Evolutionary conservation across 1,284 basidiomycete species (phyloP), one percentile per base, ranked within the genome.

Genomic region (Cerrena zonata): DNA sequence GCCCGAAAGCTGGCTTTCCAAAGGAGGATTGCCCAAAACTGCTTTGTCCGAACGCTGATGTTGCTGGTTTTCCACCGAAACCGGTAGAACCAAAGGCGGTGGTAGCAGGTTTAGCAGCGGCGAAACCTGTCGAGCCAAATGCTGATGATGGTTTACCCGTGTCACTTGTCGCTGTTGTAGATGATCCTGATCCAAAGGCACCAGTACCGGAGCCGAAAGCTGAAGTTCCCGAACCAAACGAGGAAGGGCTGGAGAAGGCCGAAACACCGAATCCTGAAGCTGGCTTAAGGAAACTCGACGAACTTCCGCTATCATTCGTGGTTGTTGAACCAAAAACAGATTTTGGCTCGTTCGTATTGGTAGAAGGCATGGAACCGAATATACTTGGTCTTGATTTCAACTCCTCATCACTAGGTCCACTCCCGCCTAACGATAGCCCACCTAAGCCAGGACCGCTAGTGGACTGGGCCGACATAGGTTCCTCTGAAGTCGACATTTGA

Each of bases 181-280:
- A 25, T 12, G 51, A 10, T 10, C 39, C 39, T 10, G 15, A 15
- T 21, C 52, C 53, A 36, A 62, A 59, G 4, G 53, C 44, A n/a
- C 50, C 39, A n/a, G 57, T 58, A 25, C 56, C 59, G 24, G 64
- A 65, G 19, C 49, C 21, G 41, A 39, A 25, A 52, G 52, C 53
- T 23, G 55, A 54, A 1, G 54, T 48, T 2, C 57, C 56, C 26
- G 39, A 26, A 42, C 45, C 57, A 58, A 56, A 65, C 50, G 47
- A n/a, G 12, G 52, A 51, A 7, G 58, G 13, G 3, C 62, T 63
- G n/a, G 57, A 60, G 43, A 56, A 58, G 2, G 56, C 56, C 38
- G 73, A 73, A 1, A 68, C 69, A 18, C 70, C 74, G 50, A 75
- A 74, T 1, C 71, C 73, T 5, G 61, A 64, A 0, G 68, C 67